Percentiles rank a stretch among this genome's conserved stretches.
These are phyloP conservation scores for Bruguiera parviflora DNA, from an alignment of 345 rosid species.

Conservation along the genomic window DNA sequence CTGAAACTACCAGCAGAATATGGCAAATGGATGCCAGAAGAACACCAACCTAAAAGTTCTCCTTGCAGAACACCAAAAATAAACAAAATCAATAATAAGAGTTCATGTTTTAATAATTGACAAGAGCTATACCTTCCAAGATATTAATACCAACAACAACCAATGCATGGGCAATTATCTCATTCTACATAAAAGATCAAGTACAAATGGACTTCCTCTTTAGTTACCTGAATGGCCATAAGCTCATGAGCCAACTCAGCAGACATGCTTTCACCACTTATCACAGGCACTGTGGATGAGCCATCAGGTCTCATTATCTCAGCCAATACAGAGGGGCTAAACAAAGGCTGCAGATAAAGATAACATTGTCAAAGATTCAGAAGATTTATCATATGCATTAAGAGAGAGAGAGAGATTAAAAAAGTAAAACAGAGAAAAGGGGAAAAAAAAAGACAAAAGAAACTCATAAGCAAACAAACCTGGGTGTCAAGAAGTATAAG, in stretches of 20 bases:
- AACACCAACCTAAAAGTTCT: slow-evolving; percentile 67
- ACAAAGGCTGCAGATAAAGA: slow-evolving; percentile 59
- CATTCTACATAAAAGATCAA: background rate
- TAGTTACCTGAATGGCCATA: slow-evolving; percentile 69
- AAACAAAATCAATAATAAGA: slow-evolving; percentile 6
- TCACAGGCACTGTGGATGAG: slow-evolving; percentile 58
- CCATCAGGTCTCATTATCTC: slow-evolving; percentile 81
- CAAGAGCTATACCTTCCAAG: background rate
- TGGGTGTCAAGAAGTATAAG: slow-evolving; percentile 77
- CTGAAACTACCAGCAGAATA: slow-evolving; percentile 73
- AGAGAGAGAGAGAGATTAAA: background rate
- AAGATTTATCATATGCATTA: background rate
- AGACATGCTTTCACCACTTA: slow-evolving; percentile 61
- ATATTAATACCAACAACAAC: background rate
- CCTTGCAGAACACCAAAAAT: slow-evolving; percentile 48
- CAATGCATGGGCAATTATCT: background rate
- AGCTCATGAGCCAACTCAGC: slow-evolving; percentile 84
- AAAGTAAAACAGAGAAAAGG: background rate
- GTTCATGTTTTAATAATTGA: background rate
- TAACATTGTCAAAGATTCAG: background rate
- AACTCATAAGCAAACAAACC: slow-evolving; percentile 33
- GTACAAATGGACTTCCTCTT: background rate
- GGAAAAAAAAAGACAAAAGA: background rate
- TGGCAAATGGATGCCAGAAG: slow-evolving; percentile 78
- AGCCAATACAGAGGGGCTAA: slow-evolving; percentile 70